Conservation (phyloP, 2,329 filamentous ascomycete genomes). For the Alternaria postmessia region DNA sequence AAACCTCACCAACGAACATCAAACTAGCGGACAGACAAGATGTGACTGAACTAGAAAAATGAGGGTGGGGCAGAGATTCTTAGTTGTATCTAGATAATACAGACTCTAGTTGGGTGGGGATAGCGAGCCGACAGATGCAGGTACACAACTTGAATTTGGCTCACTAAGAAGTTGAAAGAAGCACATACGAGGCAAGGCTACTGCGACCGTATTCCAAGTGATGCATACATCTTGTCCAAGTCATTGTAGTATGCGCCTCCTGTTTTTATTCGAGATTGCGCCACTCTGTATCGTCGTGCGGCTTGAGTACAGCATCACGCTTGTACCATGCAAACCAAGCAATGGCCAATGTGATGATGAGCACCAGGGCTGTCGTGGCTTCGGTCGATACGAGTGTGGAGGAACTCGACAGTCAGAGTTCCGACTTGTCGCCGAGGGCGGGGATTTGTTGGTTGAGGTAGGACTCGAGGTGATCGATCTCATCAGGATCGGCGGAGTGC, state of each 20-base stretch:
- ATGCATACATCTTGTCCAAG: background rate
- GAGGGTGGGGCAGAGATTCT: background rate
- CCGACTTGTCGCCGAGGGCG: constrained; percentile 50
- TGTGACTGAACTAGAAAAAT: background rate
- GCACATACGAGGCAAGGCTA: background rate
- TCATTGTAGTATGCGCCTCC: background rate
- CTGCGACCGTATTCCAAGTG: background rate
- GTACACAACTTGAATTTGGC: background rate
- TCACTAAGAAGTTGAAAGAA: background rate
- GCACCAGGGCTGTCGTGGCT: constrained; percentile 32
- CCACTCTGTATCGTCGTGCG: background rate
- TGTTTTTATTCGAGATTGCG: background rate
- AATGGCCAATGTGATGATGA: constrained; percentile 34
- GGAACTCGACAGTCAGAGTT: constrained; percentile 42
- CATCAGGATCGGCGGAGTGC: constrained; percentile 78
- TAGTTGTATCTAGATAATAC: background rate
- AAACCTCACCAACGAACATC: background rate
- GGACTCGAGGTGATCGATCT: constrained; percentile 81
- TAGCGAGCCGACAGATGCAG: background rate
- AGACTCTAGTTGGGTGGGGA: background rate
- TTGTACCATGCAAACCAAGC: constrained; percentile 41
- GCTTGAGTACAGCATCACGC: background rate
- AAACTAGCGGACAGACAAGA: background rate
- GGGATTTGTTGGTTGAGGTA: constrained; percentile 65
- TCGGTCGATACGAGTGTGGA: constrained; percentile 13